Evolutionary conservation across 2,329 filamentous ascomycete species (phyloP), one percentile per base, ranked within the genome.

Genomic region (Diaporthe sp.): DNA sequence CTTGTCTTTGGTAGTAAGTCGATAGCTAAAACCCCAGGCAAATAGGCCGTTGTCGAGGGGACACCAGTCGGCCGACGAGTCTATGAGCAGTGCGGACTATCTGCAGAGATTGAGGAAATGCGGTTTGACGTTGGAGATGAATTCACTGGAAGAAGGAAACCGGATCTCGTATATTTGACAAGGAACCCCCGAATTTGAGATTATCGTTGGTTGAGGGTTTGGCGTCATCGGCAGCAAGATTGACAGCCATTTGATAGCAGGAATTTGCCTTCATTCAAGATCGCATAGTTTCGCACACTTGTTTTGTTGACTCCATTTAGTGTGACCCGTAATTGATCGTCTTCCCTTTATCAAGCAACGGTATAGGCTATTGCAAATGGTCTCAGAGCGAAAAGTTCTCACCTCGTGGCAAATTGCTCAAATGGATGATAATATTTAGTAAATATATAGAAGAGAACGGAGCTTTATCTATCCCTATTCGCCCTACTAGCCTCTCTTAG

Each of bases 41-140:
- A 1, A 9, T 25, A 68, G 62, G 31, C 62, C 4, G 13, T 68
- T 37, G 62, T 68, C 44, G 62, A 68, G 22, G 62, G 62, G 9
- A 68, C 62, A 25, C 44, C 62, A 53, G 17, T 51, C 10, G 62
- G 62, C 12, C 62, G 62, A 9, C 28, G 4, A 9, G 19, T 51
- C 19, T 68, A 68, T 12, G 62, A 68, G 44, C 22, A 51, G 2
- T 68, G 62, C 5, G 62, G 62, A 7, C 44, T 68, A 9, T n/a
- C 42, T 37, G 62, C 15, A 37, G 28, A 68, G 12, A 68, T 68
- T 39, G 62, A 68, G 8, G 17, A 68, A 17, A 68, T 68, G 62
- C 28, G 12, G 10, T 68, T 68, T n/a, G 62, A 68, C 12, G 10
- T 68, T 25, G 62, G 44, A 37, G 28, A 68, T 22, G 44, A 53